Base-by-base conservation (phyloP, 2,329 filamentous ascomycete species). In the Penicillium sp. region DNA sequence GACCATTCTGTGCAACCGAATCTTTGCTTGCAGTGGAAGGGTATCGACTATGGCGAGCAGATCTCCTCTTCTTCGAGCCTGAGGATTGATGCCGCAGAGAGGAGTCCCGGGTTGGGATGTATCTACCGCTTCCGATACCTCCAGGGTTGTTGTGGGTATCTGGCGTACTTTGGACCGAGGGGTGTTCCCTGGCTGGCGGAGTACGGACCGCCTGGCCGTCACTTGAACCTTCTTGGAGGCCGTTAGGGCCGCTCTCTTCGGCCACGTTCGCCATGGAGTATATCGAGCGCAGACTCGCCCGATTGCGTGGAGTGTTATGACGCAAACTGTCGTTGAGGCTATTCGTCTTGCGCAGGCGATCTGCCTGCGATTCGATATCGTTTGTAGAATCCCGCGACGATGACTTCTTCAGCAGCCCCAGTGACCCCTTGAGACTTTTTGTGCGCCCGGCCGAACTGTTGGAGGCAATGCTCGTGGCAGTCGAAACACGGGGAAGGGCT, bases 41-140 rank as follows among this genome's bases (percentile, higher is more conserved):
- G 51, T 68, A 69, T 44, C 69, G 63, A 50, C 65, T 72, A 42
- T 75, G 71, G 28, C 71, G 71, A 49, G 66, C 81, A 23, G 80
- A 74, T 46, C 77, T 75, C 1, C 78, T 76, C 47, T 81, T 76
- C 66, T 78, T 74, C 38, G 74, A 76, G 18, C 73, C 69, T 7
- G 76, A 76, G 1, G 79, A 75, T 59, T 80, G 66, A 47, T 60
- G 86, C 44, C 80, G 74, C 31, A 88, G 71, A 32, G 85, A 89
- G 1, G 85, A 89, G 47, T 87, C 84, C 48, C 85, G 79, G 6
- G 76, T 68, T 0, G 87, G 86, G 46, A 89, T 87, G 6, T 77
- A 69, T 42, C 79, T 73, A 2, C 78, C 76, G 46, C 72, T 78
- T 24, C 72, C 63, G 57, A 74, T 68, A 6, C 66, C 64, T 24